Base-by-base conservation (phyloP, 2,329 filamentous ascomycete species). In the Aulographum hederae region DNA sequence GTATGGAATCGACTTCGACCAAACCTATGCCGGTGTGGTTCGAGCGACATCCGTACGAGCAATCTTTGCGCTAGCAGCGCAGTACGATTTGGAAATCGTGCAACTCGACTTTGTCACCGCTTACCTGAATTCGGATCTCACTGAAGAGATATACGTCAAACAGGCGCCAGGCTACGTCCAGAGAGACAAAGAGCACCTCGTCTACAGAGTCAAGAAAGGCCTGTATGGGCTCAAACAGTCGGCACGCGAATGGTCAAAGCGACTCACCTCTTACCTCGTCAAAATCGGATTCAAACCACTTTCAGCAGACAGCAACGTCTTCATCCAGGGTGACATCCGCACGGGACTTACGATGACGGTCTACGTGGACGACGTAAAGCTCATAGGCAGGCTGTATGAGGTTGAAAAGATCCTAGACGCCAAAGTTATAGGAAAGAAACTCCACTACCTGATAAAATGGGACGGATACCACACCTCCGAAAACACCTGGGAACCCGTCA, bases 1-100 rank as follows among this genome's bases (percentile, higher is more conserved):
- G 12, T 25, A 38, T 18, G 43, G 44, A 12, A 27, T 44, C 3
- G 43, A 46, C 30, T 46, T 35, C 28, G 32, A 41, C 3, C 36
- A 46, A 14, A 46, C 40, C 1, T 45, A 42, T 27, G 41, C 41
- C 5, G 30, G 37, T 16, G 42, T 44, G 4, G 37, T 38, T 2
- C 40, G 41, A 20, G 29, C 30, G 13, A 26, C 26, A 17, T 26
- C 29, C 14, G 28, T 32, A 26, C 29, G 32, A 26, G 17, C 32
- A 27, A 28, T 39, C 26, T 19, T 41, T 29, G 33, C 36, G 18
- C 18, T 41, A 19, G 19, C 36, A 2, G 30, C 38, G 20, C 18
- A 30, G 16, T 30, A 26, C 23, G 26, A 31, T 10, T 21, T n/a
- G 27, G 18, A 19, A 25, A 31, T 38, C 11, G 29, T 38, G 6